Evolutionary conservation across 1,139 yeast genomes (phyloP).

Genomic region (Taphrina pruni): DNA sequence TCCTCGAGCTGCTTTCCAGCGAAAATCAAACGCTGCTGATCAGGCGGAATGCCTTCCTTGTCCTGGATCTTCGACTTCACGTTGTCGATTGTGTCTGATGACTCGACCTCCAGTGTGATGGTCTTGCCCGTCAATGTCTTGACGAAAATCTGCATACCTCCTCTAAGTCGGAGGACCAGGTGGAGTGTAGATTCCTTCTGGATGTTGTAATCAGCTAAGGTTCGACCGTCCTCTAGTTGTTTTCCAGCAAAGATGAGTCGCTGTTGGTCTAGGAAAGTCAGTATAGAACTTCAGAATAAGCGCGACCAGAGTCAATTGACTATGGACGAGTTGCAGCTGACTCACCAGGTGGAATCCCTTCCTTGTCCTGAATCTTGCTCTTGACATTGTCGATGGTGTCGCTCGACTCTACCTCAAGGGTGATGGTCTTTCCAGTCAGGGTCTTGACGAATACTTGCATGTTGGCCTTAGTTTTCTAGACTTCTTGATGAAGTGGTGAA

Average conservation of each 20-base stretch:
- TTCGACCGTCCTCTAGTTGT: slow-evolving; percentile 87
- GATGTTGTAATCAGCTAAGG: slow-evolving; percentile 86
- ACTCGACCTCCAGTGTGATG: slow-evolving; percentile 91
- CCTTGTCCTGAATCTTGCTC: slow-evolving; percentile 88
- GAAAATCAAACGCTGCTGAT: slow-evolving; percentile 82
- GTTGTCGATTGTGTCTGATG: slow-evolving; percentile 87
- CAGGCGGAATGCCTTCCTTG: slow-evolving; percentile 89
- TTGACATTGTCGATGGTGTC: slow-evolving; percentile 90
- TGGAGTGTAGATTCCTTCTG: slow-evolving; percentile 88
- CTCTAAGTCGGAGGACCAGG: slow-evolving; percentile 84
- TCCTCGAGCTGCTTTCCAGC: slow-evolving; percentile 91
- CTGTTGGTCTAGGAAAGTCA: slow-evolving; percentile 65
- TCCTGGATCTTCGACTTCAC: slow-evolving; percentile 89
- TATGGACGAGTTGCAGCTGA: not conserved
- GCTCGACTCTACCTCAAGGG: slow-evolving; percentile 89
- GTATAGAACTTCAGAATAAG: not conserved
- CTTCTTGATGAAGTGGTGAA: not conserved
- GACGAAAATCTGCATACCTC: slow-evolving; percentile 81
- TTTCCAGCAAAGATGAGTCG: slow-evolving; percentile 86
- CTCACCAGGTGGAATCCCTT: slow-evolving; percentile 73
- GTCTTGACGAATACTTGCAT: slow-evolving; percentile 69
- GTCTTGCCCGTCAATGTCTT: slow-evolving; percentile 99
- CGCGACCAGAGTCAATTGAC: not conserved
- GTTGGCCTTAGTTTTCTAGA: not conserved
- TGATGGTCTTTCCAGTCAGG: slow-evolving; percentile 86